Base-by-base conservation (phyloP, 2,329 filamentous ascomycete species). In the Cercospora sesami region DNA sequence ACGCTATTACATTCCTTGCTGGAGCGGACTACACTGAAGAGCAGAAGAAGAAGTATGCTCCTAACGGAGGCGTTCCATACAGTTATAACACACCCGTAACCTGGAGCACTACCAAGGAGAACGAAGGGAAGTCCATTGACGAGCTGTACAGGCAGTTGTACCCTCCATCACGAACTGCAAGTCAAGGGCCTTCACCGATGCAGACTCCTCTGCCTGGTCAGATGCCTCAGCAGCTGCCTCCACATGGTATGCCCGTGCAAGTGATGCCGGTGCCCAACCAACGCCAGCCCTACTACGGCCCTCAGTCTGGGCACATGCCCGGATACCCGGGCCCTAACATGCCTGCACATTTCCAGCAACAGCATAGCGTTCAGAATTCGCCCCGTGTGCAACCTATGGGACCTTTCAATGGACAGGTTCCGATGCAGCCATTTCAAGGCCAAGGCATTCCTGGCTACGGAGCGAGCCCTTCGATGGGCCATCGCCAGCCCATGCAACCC, bases 51-150 rank as follows among this genome's bases (percentile, higher is more conserved):
- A 86, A 91, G 70, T 93, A 90, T 83, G 85, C 88, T 39, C 86
- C 89, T 67, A 96, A 95, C 75, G 90, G 89, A 58, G 93, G 93
- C n/a, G 87, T 97, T 63, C 90, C 91, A 42, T 90, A 91, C 30
- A 89, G 94, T 4, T 97, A 90, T 79, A 90, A 93, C 74, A 98
- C 95, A 1, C 83, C 85, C 10, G 93, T 93, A 0, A 94, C 90
- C 0, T 99, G 95, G 94, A 89, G 91, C 69, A 87, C 89, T 68
- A 81, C 89, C 26, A 82, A 87, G 60, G 88, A 89, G 21, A 90
- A 92, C 71, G 84, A 87, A 53, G 91, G 96, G 71, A 92, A 91
- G 75, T 91, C 88, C 0, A 96, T 94, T 78, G 86, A 88, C 61
- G 88, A 94, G 74, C 88, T 92, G 75, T 95, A 97, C 79, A 86